Evolutionary conservation across 1,284 basidiomycete species (phyloP), one percentile per base, ranked within the genome.

Genomic region (Austroboletus niveus): DNA sequence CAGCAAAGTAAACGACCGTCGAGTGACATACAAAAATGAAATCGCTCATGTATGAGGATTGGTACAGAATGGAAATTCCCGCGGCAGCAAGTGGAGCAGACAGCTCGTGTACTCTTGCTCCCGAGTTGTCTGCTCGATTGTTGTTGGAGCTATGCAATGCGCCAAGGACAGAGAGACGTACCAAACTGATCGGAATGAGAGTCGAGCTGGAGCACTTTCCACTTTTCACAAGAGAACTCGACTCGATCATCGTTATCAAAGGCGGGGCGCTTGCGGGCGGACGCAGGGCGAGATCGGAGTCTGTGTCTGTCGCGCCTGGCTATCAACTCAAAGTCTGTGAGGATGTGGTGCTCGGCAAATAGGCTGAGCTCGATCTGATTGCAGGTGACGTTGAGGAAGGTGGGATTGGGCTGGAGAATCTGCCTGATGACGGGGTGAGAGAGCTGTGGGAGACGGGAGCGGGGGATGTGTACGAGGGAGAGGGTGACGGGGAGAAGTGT

Each of bases 41-140:
- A 69, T 93, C 89, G 61, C 87, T 86, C 78, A 85, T 85, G 66
- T 92, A 90, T 10, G 87, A 89, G 5, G 89, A 91, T 66, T 91
- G 90, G 65, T 92, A 93, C 6, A 92, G 73, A 51, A 92, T 92
- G 29, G 87, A 87, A 41, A 93, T 90, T 9, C 88, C 89, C 34
- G 87, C 89, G 24, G 79, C 80, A 5, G 89, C 88, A 11, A 93
- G 74, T 24, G 86, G 87, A 8, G 85, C 85, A 29, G 89, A 91
- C 30, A 93, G 75, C 64, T 90, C 85, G 53, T 87, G 82, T 1
- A 92, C 82, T 42, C 87, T 76, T n/a, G 84, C 81, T 24, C 86
- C 85, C 5, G 85, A 82, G 55, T 78, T 81, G 61, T 85, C 87
- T 87, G 57, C 15, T 50, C 22, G 30, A 35, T 44, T 36, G 30